phyloP scores from a whole-genome alignment of 257 asterid species.

The Przewalskia tangutica region DNA sequence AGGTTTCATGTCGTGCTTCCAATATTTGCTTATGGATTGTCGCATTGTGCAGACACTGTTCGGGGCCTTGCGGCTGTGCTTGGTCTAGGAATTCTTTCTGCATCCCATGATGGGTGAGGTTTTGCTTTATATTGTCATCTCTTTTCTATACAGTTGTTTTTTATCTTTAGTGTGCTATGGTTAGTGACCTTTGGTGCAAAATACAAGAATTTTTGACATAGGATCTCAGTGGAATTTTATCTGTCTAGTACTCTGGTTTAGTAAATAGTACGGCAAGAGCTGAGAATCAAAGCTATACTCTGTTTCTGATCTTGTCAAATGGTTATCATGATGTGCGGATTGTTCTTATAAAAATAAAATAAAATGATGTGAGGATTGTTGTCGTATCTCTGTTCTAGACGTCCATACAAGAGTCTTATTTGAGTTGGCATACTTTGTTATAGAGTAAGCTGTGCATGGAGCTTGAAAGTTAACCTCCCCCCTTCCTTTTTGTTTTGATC shows the following conservation, averaged over 20 bases:
- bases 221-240: background rate
- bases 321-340: background rate
- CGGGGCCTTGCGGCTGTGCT: conserved; percentile 87
- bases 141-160: background rate
- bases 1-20: background rate
- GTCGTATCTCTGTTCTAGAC: background rate
- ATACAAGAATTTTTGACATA: background rate
- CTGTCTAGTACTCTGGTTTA: background rate
- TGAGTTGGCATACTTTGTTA: background rate
- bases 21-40: background rate
- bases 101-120: conserved; percentile 95
- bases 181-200: background rate
- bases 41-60: conserved; percentile 66
- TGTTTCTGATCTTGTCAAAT: background rate
- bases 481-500: background rate
- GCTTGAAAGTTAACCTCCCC: background rate
- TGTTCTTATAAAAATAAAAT: too few relatives aligned
- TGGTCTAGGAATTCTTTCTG: conserved; percentile 74
- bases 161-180: background rate
- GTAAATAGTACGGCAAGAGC: background rate
- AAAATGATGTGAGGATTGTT: background rate
- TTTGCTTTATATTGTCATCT: background rate
- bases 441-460: background rate
- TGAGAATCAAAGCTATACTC: background rate
- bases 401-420: background rate